These are phyloP conservation scores for Lophium mytilinum DNA, from an alignment of 495 filamentous ascomycete genomes.

Conservation along the genomic window DNA sequence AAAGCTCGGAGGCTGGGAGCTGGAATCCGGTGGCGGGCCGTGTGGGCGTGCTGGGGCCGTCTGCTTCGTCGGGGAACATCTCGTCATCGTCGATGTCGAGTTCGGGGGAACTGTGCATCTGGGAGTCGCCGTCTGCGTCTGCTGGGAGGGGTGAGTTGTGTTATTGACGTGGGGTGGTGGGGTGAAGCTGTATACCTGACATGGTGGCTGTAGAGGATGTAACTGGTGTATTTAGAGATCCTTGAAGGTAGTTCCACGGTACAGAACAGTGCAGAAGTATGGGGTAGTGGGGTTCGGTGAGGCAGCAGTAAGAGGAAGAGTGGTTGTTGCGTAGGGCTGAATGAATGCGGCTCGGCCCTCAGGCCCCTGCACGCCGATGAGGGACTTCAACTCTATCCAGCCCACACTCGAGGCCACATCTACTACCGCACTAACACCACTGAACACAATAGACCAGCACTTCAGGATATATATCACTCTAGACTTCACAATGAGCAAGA, in stretches of 20 bases:
- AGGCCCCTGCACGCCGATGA: too few relatives aligned
- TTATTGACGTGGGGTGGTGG: neutral
- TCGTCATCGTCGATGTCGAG: slow-evolving; percentile 32
- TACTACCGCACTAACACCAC: neutral
- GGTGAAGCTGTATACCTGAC: slow-evolving; percentile 9
- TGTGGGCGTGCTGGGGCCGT: slow-evolving; percentile 14
- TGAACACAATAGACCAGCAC: neutral
- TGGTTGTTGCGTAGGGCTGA: too few relatives aligned
- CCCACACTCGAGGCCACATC: neutral
- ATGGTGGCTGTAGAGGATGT: neutral
- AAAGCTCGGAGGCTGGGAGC: slow-evolving; percentile 38
- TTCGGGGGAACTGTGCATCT: slow-evolving; percentile 47
- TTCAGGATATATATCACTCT: neutral
- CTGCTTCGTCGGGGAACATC: slow-evolving; percentile 26
- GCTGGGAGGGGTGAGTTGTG: neutral
- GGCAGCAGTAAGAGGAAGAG: slow-evolving; percentile 1
- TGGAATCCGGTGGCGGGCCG: slow-evolving; percentile 1
- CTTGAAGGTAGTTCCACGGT: too few relatives aligned
- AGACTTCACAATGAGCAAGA: slow-evolving; percentile 36
- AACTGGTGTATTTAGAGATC: too few relatives aligned
- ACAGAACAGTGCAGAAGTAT: too few relatives aligned
- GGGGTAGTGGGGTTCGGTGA: neutral
- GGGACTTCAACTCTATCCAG: too few relatives aligned
- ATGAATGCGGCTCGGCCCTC: too few relatives aligned
- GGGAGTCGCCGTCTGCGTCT: slow-evolving; percentile 50